These are phyloP conservation scores for Globisporangium middletonii DNA, from an alignment of 352 stramenopile species.

Conservation along the genomic window DNA sequence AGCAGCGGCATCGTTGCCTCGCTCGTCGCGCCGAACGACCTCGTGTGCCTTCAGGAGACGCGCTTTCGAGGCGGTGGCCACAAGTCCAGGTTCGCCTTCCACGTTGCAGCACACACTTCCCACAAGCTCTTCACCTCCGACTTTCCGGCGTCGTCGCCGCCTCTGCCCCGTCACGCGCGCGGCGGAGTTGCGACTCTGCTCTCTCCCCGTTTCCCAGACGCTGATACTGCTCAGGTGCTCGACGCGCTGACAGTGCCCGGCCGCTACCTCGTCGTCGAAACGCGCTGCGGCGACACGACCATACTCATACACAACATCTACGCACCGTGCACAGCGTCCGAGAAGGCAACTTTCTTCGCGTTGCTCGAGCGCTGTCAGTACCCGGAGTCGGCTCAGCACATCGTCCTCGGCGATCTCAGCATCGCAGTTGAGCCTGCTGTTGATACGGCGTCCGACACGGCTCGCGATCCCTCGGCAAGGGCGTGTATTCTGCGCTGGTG, in stretches of 20 bases:
- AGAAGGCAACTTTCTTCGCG: conserved; percentile 4
- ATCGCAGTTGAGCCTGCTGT: conserved; percentile 3
- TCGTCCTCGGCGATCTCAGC: conserved; percentile 19
- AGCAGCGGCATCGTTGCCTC: neutral
- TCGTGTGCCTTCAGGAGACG: neutral
- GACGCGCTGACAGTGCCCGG: neutral
- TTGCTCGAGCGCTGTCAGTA: neutral
- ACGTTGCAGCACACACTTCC: neutral
- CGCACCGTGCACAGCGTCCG: neutral
- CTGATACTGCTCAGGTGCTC: neutral
- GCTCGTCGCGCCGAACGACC: neutral
- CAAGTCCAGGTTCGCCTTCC: neutral
- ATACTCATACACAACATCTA: conserved; percentile 13
- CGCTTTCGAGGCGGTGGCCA: neutral
- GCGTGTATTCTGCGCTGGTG: conserved; percentile 12
- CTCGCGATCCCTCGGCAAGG: neutral
- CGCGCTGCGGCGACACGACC: neutral
- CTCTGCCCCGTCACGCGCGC: neutral
- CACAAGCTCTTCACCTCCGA: neutral
- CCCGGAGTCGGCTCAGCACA: conserved; percentile 3
- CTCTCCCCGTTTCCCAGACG: neutral
- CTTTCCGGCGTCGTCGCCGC: neutral
- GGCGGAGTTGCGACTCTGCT: neutral
- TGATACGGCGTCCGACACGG: neutral
- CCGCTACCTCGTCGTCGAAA: conserved; percentile 9